Evolutionary conservation across 306 rosid species (phyloP), one percentile per base, ranked within the genome.

Genomic region (Pterocarpus macrocarpus): DNA sequence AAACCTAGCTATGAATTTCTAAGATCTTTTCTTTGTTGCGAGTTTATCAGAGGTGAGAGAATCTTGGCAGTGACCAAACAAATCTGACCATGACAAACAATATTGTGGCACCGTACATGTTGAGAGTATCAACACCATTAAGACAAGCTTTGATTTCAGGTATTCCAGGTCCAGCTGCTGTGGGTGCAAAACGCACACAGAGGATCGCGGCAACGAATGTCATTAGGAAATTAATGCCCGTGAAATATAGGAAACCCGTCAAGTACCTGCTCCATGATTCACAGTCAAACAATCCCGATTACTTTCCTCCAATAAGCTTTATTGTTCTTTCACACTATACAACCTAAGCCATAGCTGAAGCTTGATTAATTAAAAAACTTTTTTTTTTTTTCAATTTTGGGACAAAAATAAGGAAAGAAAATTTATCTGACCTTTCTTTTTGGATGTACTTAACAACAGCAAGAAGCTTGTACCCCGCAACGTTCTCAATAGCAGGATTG

Each of bases 121-220:
- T 82, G 43, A 94, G 98, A 83, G 98, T 94, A 53, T 94, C 97
- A 12, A 94, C 90, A 39, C 98, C 98, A 61, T 94, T 94, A n/a
- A 94, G 95, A 68, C 92, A 94, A 72, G 98, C 98, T 86, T 94
- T 94, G 84, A 94, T 94, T 90, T 94, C 97, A 3, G 98, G 98
- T 47, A 94, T 94, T 41, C 97, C 97, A 43, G 97, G 97, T 44
- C 98, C 98, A 12, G 98, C 98, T 5, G 97, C 97, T 5, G 96
- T 94, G 28, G 98, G 97, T 32, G 97, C 97, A 33, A 94, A 92
- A 66, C 78, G 90, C 81, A 92, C 98, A 32, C 97, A 92, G 14
- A 94, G 91, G 64, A 87, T 41, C 57, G 95, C 69, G 45, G 97
- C 98, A 66, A 75, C 67, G 61, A 84, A 49, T 4, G 98, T 90